Conservation (phyloP, 208 protist species). For the Leishmania guyanensis region DNA sequence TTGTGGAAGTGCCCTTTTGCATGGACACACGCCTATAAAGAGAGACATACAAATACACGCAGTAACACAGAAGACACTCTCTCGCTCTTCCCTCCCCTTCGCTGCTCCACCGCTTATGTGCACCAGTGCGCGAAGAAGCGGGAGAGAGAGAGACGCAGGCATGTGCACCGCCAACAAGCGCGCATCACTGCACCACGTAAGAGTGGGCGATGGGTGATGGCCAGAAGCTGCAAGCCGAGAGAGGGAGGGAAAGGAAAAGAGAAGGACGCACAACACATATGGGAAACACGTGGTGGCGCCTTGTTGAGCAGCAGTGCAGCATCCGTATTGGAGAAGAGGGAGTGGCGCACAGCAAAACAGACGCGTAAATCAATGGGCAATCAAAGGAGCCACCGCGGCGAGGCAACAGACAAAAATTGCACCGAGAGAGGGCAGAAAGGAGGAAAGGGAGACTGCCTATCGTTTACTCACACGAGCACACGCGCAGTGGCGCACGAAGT, state of each 20-base stretch:
- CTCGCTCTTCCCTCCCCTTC: neutral
- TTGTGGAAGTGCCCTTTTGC: neutral
- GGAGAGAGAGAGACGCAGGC: constrained; percentile 8
- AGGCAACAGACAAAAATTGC: neutral
- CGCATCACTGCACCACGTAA: neutral
- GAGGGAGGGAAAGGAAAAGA: neutral
- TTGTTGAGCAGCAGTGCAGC: neutral
- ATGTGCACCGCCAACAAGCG: neutral
- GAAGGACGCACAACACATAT: neutral
- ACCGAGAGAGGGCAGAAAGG: neutral
- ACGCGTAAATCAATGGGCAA: neutral
- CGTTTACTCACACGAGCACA: neutral
- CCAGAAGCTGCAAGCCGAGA: neutral
- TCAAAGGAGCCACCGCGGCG: neutral
- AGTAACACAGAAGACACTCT: neutral
- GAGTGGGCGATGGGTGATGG: neutral
- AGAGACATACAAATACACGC: neutral
- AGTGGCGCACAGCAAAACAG: neutral
- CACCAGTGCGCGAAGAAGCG: neutral
- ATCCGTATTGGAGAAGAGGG: neutral
- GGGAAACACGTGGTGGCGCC: neutral
- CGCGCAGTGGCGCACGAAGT: neutral
- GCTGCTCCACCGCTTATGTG: neutral
- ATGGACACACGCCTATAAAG: neutral
- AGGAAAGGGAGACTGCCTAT: neutral